Conservation (phyloP, 495 filamentous ascomycete species). For the Trichoderma gamsii region DNA sequence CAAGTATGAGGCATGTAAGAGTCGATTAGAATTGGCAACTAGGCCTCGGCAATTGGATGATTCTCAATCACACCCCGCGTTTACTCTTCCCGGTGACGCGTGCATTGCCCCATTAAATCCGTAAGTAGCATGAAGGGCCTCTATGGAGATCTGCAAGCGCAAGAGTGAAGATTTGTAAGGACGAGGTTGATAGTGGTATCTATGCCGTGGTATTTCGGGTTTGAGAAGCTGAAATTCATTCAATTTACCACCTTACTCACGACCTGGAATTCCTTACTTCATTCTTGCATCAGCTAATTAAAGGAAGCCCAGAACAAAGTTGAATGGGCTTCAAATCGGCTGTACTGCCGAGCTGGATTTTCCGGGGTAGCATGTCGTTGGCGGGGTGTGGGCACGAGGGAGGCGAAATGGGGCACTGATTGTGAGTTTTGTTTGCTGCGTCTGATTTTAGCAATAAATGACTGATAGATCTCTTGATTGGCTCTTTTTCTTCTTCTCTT, state of each 20-base stretch:
- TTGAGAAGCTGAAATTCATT: neutral
- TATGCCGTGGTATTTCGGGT: neutral
- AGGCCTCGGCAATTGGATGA: neutral
- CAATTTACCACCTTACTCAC: neutral
- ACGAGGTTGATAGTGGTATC: neutral
- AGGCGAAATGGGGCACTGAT: constrained; percentile 51
- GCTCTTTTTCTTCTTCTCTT: neutral
- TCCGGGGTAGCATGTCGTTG: neutral
- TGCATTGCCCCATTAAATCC: neutral
- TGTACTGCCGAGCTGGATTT: neutral
- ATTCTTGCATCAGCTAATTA: neutral
- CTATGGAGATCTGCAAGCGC: neutral
- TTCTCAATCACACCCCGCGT: neutral
- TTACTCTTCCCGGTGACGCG: neutral
- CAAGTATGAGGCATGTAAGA: too few species aligned
- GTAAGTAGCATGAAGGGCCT: neutral
- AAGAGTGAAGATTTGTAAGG: neutral
- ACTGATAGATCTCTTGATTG: too few species aligned
- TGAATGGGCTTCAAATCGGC: neutral
- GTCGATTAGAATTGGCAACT: too few species aligned
- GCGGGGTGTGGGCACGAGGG: constrained; percentile 25
- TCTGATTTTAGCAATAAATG: neutral
- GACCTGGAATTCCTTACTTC: neutral
- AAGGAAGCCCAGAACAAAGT: neutral
- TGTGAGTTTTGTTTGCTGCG: constrained; percentile 28